These are phyloP conservation scores for Bidens hawaiensis DNA, from an alignment of 140 eudicot species.

Conservation along the genomic window DNA sequence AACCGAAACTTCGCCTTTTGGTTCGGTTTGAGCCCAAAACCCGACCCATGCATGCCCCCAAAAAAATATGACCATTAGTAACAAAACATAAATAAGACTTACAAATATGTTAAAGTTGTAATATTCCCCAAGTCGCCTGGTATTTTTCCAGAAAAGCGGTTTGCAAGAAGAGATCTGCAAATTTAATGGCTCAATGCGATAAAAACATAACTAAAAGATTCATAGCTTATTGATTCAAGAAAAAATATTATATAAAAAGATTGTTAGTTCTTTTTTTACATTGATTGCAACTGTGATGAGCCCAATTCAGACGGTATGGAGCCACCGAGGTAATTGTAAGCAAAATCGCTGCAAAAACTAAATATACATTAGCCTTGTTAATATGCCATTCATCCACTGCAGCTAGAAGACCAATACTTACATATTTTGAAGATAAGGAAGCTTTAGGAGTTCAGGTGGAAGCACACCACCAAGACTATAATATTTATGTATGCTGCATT, in stretches of 20 bases:
- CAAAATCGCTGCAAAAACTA: conserved; percentile 55
- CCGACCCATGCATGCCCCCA: too few species aligned
- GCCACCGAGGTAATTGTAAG: conserved; percentile 67
- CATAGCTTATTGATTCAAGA: neutral
- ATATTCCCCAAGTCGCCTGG: conserved; percentile 68
- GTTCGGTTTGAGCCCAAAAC: too few species aligned
- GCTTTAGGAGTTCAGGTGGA: conserved; percentile 55
- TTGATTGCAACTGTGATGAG: conserved; percentile 38
- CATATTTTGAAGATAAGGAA: conserved; percentile 60
- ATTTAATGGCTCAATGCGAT: conserved; percentile 3
- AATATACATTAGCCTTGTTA: conserved; percentile 1
- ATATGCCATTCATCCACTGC: neutral
- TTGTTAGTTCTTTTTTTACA: too few species aligned
- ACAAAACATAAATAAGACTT: conserved; percentile 25
- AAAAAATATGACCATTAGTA: too few species aligned
- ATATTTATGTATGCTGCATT: conserved; percentile 63
- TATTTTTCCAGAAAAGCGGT: conserved; percentile 67
- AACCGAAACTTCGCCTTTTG: too few species aligned
- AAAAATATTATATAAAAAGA: neutral
- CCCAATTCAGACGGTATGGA: conserved; percentile 75
- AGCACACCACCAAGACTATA: conserved; percentile 83
- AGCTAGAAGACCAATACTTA: conserved; percentile 27
- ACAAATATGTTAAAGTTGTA: conserved; percentile 63
- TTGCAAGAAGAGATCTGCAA: conserved; percentile 74
- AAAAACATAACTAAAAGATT: conserved; percentile 6